Percentiles rank a stretch among this genome's conserved stretches.
Evolutionary conservation across 164 flowering plant genomes (phyloP).

Genomic region (Akebia trifoliata): DNA sequence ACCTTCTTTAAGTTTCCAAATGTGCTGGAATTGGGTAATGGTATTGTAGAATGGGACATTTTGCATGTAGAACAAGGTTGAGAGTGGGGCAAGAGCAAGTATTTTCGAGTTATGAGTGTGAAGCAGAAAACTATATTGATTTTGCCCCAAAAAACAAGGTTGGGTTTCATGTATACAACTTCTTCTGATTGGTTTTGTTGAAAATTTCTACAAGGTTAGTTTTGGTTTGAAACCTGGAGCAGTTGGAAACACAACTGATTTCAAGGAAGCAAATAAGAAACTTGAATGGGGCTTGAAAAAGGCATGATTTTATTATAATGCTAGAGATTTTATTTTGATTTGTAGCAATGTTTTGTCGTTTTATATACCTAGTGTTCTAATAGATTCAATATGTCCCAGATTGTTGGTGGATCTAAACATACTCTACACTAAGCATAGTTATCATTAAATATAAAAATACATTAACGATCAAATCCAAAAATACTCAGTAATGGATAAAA

Average conservation of each 20-base stretch:
- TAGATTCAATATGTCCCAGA: constrained; percentile 33
- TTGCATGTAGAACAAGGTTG: too few species aligned
- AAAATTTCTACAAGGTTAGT: constrained; percentile 52
- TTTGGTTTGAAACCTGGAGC: constrained; percentile 91
- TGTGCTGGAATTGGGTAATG: too few species aligned
- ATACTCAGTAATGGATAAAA: too few species aligned
- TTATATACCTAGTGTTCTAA: constrained; percentile 7
- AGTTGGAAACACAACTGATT: constrained; percentile 82
- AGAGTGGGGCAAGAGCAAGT: too few species aligned
- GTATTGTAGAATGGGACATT: too few species aligned
- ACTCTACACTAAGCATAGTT: too few species aligned
- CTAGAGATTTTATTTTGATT: neutral
- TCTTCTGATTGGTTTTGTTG: neutral
- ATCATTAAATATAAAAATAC: too few species aligned
- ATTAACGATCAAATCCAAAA: too few species aligned
- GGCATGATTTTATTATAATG: constrained; percentile 31
- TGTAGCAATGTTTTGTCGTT: neutral
- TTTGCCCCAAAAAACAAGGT: neutral
- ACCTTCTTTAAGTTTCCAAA: too few species aligned
- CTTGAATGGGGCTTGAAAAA: constrained; percentile 91
- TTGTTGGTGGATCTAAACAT: constrained; percentile 91
- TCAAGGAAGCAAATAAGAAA: constrained; percentile 77
- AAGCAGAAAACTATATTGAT: too few species aligned
- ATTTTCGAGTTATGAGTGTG: too few species aligned
- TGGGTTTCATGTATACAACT: neutral